phyloP scores from a whole-genome alignment of 1,284 basidiomycete genomes.

The Apiotrichum mycotoxinovorans region DNA sequence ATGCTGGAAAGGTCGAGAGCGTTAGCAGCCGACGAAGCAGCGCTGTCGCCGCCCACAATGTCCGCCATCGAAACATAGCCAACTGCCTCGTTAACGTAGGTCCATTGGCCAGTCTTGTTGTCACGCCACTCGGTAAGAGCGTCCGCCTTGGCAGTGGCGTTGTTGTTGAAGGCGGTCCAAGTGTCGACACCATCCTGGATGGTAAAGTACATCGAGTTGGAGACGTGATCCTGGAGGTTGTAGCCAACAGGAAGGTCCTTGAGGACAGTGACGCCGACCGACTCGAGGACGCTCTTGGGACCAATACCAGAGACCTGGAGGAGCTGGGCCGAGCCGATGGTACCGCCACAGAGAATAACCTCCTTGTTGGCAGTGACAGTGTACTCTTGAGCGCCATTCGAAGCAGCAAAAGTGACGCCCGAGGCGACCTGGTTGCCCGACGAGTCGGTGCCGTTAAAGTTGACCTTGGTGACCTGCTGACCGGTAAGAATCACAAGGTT shows the following conservation, averaged over 20 bases:
- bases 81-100: constrained; percentile 50
- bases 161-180: constrained; percentile 39
- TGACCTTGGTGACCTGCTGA: constrained; percentile 61
- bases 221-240: constrained; percentile 69
- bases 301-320: constrained; percentile 70
- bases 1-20: constrained; percentile 58
- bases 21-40: constrained; percentile 29
- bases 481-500: constrained; percentile 62
- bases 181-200: constrained; percentile 23
- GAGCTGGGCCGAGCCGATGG: constrained; percentile 63
- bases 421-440: constrained; percentile 56
- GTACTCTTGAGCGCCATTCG: constrained; percentile 43
- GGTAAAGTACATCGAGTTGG: constrained; percentile 43
- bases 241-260: constrained; percentile 68
- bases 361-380: constrained; percentile 56
- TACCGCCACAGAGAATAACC: constrained; percentile 57
- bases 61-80: constrained; percentile 32
- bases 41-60: constrained; percentile 22
- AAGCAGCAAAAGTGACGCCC: constrained; percentile 58
- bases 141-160: constrained; percentile 20
- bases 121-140: constrained; percentile 32
- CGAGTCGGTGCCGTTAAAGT: constrained; percentile 57
- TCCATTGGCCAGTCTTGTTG: constrained; percentile 41
- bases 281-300: constrained; percentile 57
- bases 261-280: constrained; percentile 54